Percentiles rank a stretch among this genome's conserved stretches.
phyloP scores from a whole-genome alignment of 2,329 filamentous ascomycete genomes.

The Epichloe elymi region DNA sequence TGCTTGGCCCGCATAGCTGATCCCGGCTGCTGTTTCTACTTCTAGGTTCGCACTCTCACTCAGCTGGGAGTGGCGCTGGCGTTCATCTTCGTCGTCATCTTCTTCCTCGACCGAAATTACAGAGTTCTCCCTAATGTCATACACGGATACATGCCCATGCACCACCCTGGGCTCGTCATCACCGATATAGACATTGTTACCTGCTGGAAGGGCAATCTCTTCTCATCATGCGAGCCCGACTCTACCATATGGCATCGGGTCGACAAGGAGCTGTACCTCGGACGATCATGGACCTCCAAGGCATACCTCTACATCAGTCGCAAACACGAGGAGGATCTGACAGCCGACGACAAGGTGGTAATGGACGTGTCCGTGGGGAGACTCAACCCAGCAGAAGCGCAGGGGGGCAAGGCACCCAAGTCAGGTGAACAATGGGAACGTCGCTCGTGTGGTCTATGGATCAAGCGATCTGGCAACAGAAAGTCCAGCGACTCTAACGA shows the following conservation, averaged over 20 bases:
- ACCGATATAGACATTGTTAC: slow-evolving; percentile 71
- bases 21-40: slow-evolving; percentile 12
- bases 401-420: slow-evolving; percentile 11
- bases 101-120: slow-evolving; percentile 81
- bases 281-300: slow-evolving; percentile 56
- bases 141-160: slow-evolving; percentile 74
- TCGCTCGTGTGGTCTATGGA: slow-evolving; percentile 66
- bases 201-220: slow-evolving; percentile 62
- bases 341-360: slow-evolving; percentile 61
- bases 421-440: slow-evolving; percentile 60
- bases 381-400: slow-evolving; percentile 43
- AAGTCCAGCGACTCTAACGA: slow-evolving; percentile 62
- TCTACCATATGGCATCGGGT: slow-evolving; percentile 62
- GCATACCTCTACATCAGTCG: slow-evolving; percentile 73
- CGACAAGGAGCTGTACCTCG: slow-evolving; percentile 80
- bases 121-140: slow-evolving; percentile 73
- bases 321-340: slow-evolving; percentile 76
- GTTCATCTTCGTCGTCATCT: slow-evolving; percentile 56
- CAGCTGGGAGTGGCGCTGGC: slow-evolving; percentile 57
- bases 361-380: slow-evolving; percentile 65
- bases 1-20: neutral
- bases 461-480: slow-evolving; percentile 59
- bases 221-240: slow-evolving; percentile 66
- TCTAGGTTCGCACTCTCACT: slow-evolving; percentile 52
- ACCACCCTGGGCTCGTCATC: slow-evolving; percentile 72